Base-by-base conservation (phyloP, 495 filamentous ascomycete species). In the Penicillium robsamsonii region DNA sequence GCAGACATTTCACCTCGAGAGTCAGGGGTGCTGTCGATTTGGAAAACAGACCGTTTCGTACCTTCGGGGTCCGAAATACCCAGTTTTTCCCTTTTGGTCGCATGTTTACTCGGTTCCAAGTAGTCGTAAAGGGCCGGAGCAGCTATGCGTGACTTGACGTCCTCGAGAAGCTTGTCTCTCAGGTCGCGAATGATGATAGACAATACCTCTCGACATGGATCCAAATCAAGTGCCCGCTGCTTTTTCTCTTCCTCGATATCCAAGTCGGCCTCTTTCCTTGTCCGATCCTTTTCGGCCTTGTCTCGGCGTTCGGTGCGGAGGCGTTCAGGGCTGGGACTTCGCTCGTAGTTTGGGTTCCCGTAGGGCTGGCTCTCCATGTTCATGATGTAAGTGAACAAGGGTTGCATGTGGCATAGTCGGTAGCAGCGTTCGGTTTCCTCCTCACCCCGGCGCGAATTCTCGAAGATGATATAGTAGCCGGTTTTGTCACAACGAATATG, bases 331-430 rank as follows among this genome's bases (percentile, higher is more conserved):
- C 81, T 83, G 49, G 86, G 79, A 66, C 85, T 82, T 66, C 83
- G 73, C 70, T 87, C 76, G 64, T 89, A 82, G 62, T 82, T 71
- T 40, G 83, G 85, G 59, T 89, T 88, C 9, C 85, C 87, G 58
- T 84, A 84, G 33, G 78, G 75, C 48, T 91, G 85, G 58, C 85
- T 85, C 66, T 92, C 86, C 92, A 99, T 96, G 41, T 84, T 84
- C 91, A 99, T 90, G 50, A 81, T 84, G 65, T 97, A 97, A 5
- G 84, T 96, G 76, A 99, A 97, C 44, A 99, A 80, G 1, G 84
- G 79, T 25, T 84, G 83, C 67, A 86, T 85, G 68, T 96, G 82
- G 53, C 86, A 88, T 35, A 83, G 75, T 49, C 81, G 76, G 61
- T 81, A 90, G 69, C 92, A 97, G 42, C 85, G 80, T 33, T 87